Percentiles rank a stretch among this genome's conserved stretches.
Conservation (phyloP, 2,329 filamentous ascomycete genomes). For the Alternaria triticimaculans region DNA sequence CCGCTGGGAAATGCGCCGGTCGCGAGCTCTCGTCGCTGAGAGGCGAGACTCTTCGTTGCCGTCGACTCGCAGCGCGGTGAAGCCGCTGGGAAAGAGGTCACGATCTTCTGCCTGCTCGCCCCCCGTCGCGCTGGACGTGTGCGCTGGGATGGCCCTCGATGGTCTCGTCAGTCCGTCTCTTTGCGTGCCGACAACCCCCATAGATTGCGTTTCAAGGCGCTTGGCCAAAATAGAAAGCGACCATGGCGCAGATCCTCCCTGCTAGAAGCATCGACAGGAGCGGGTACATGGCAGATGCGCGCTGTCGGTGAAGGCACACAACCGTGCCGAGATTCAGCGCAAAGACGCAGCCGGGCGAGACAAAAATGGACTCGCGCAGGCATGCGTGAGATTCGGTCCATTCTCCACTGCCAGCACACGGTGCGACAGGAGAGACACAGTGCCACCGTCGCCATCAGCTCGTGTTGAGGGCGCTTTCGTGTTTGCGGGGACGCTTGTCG, state of each 20-base stretch:
- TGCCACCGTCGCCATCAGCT: conserved; percentile 3
- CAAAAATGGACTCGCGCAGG: conserved; percentile 1
- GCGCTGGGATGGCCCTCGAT: background rate
- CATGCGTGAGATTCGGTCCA: background rate
- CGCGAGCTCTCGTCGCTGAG: conserved; percentile 71
- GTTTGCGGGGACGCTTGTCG: conserved; percentile 10
- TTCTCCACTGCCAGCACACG: background rate
- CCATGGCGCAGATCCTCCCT: conserved; percentile 45
- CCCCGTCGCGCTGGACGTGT: background rate
- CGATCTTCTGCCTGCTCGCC: background rate
- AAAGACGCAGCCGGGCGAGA: background rate
- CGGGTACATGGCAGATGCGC: conserved; percentile 37
- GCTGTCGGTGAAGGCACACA: conserved; percentile 17
- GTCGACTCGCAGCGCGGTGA: conserved; percentile 3
- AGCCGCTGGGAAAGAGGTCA: conserved; percentile 8
- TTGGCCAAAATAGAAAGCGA: conserved; percentile 38
- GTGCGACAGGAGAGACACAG: conserved; percentile 2
- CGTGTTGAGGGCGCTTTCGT: conserved; percentile 1
- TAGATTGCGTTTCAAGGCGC: conserved; percentile 44
- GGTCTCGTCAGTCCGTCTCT: conserved; percentile 6
- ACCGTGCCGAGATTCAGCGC: conserved; percentile 10
- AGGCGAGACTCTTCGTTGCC: conserved; percentile 17
- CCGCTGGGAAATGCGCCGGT: conserved; percentile 50
- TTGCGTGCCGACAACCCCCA: conserved; percentile 19
- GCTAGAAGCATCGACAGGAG: conserved; percentile 26